A percentile compares a stretch with the other conserved stretches of the same genome.
These are phyloP conservation scores for Apiosordaria backusii DNA, from an alignment of 495 filamentous ascomycete genomes.

Conservation along the genomic window DNA sequence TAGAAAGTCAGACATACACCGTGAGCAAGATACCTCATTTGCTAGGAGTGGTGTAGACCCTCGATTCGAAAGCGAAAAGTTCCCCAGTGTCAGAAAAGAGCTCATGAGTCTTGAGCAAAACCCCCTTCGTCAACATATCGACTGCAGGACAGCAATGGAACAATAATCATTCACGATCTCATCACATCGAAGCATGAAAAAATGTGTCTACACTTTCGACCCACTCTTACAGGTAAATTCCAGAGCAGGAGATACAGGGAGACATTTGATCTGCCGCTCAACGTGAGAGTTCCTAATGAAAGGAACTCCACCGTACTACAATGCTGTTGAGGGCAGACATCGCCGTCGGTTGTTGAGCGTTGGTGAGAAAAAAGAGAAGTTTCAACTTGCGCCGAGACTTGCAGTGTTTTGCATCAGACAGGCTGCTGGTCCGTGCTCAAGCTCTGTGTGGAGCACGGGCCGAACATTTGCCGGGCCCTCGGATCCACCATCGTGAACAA, in stretches of 20 bases:
- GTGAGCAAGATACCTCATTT: background rate
- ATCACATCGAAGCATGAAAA: background rate
- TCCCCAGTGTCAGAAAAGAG: too few relatives aligned
- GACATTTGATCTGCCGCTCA: slow-evolving; percentile 67
- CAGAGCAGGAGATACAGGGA: slow-evolving; percentile 97
- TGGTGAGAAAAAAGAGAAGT: slow-evolving; percentile 43
- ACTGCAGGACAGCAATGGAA: too few relatives aligned
- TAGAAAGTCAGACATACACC: background rate
- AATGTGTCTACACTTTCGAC: slow-evolving; percentile 61
- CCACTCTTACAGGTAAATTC: slow-evolving; percentile 77
- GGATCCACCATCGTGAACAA: slow-evolving; percentile 16
- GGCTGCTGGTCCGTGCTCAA: slow-evolving; percentile 16
- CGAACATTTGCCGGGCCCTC: slow-evolving; percentile 20
- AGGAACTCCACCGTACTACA: slow-evolving; percentile 46
- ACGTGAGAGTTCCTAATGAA: slow-evolving; percentile 67
- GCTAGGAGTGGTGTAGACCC: background rate
- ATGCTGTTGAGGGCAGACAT: slow-evolving; percentile 36
- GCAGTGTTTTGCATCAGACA: slow-evolving; percentile 6
- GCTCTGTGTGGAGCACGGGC: slow-evolving; percentile 12
- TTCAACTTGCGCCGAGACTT: background rate
- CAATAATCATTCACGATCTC: background rate
- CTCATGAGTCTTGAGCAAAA: too few relatives aligned
- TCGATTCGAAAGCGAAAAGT: background rate
- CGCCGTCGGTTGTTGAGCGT: slow-evolving; percentile 47
- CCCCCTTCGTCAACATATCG: too few relatives aligned